Conservation (phyloP, 148 eudicot species). For the Polygonum maritimum region DNA sequence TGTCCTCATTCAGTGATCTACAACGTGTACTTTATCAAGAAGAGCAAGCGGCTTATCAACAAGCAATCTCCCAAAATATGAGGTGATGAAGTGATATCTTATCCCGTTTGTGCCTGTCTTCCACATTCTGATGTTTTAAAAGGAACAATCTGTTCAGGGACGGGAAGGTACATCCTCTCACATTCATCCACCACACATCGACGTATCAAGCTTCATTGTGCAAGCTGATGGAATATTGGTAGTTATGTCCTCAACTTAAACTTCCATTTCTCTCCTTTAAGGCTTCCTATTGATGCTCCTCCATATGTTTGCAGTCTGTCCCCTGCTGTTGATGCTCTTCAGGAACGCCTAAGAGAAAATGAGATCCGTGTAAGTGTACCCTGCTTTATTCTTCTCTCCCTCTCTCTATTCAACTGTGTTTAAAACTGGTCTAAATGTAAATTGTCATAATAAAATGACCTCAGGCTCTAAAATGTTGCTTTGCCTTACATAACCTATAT, state of each 20-base stretch:
- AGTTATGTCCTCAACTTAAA: conserved; percentile 20
- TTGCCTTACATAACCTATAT: too few species aligned
- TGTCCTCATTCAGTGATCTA: conserved; percentile 68
- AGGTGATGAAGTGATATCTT: conserved; percentile 34
- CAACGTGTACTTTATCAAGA: conserved; percentile 79
- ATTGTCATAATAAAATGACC: neutral
- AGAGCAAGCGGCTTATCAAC: conserved; percentile 82
- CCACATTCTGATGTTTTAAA: neutral
- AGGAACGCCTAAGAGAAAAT: conserved; percentile 67
- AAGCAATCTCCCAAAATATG: conserved; percentile 62
- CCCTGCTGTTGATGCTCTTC: conserved; percentile 87
- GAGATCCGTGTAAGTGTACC: conserved; percentile 61
- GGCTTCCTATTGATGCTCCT: neutral
- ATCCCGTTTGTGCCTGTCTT: neutral
- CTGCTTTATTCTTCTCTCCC: neutral
- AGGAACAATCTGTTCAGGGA: conserved; percentile 34
- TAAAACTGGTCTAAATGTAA: neutral
- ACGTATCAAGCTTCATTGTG: conserved; percentile 98
- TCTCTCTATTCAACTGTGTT: neutral
- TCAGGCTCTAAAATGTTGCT: neutral
- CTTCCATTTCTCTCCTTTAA: neutral
- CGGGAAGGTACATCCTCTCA: conserved; percentile 87
- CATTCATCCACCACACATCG: conserved; percentile 91
- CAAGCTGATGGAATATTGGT: conserved; percentile 96
- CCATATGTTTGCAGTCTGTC: conserved; percentile 56